These are phyloP conservation scores for Herpetospermum pedunculosum DNA, from an alignment of 306 rosid genomes.

Conservation along the genomic window DNA sequence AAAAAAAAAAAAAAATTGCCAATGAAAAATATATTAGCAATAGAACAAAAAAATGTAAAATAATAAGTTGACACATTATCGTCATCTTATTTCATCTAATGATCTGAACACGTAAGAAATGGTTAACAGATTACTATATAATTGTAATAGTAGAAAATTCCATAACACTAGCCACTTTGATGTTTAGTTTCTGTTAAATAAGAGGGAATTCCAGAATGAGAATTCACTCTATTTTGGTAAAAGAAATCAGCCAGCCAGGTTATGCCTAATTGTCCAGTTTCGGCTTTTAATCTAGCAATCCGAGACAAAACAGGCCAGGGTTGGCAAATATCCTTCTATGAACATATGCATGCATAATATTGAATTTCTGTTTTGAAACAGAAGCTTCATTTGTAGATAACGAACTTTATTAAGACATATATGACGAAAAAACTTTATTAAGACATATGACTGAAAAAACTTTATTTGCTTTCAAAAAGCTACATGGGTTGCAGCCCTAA, in stretches of 20 bases:
- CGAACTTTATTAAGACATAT: too few relatives aligned
- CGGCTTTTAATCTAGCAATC: neutral
- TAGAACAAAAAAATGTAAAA: neutral
- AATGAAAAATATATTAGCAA: neutral
- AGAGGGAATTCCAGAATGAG: neutral
- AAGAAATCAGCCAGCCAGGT: neutral
- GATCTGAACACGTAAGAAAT: neutral
- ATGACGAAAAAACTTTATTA: too few relatives aligned
- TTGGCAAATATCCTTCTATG: neutral
- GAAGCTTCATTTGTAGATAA: neutral
- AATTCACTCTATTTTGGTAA: neutral
- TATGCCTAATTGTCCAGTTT: neutral
- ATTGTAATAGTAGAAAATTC: neutral
- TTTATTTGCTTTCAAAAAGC: too few relatives aligned
- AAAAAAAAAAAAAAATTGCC: neutral
- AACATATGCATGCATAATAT: neutral
- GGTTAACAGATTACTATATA: neutral
- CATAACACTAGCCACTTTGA: neutral
- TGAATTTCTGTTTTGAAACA: neutral
- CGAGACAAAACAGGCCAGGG: neutral
- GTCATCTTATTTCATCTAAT: neutral
- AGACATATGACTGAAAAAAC: too few relatives aligned
- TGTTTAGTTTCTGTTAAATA: neutral
- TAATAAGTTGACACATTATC: neutral
- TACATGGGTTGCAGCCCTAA: neutral